Evolutionary conservation across 768 basidiomycete genomes (phyloP).

Genomic region (Hericium erinaceus): DNA sequence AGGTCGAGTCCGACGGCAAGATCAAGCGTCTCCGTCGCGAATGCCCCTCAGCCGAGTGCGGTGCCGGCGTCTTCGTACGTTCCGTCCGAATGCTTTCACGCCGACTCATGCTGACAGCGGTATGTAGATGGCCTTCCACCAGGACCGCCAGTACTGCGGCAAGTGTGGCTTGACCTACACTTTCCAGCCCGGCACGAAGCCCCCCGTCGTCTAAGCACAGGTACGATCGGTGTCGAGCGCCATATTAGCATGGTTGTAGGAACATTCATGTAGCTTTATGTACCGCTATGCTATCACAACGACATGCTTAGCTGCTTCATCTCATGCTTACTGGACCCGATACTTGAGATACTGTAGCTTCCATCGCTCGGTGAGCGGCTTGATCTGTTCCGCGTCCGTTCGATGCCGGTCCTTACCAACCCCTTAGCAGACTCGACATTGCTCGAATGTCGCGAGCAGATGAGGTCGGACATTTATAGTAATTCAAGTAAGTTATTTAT

Average conservation of each 20-base stretch:
- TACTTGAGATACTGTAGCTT: too few relatives aligned
- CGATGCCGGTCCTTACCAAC: too few relatives aligned
- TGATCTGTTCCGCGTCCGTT: too few relatives aligned
- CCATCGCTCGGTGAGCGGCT: too few relatives aligned
- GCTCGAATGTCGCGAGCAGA: too few relatives aligned
- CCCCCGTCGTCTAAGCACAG: conserved; percentile 48
- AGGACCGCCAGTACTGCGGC: conserved; percentile 97
- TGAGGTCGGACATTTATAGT: too few relatives aligned
- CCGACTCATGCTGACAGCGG: conserved; percentile 16
- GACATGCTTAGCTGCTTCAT: too few relatives aligned
- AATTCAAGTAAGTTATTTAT: too few relatives aligned
- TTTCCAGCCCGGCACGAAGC: conserved; percentile 74
- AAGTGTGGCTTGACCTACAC: conserved; percentile 87
- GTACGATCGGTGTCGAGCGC: background rate
- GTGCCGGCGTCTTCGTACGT: conserved; percentile 79
- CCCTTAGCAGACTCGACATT: too few relatives aligned
- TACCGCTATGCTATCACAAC: background rate
- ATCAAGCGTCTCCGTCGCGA: conserved; percentile 98
- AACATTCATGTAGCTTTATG: background rate
- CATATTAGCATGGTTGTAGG: background rate
- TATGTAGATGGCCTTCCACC: conserved; percentile 93
- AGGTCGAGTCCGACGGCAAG: conserved; percentile 93
- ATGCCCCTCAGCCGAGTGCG: conserved; percentile 76
- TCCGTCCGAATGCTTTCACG: background rate
- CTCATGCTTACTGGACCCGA: too few relatives aligned